phyloP scores from a whole-genome alignment of 768 basidiomycete genomes.

The Exsudoporus frostii region DNA sequence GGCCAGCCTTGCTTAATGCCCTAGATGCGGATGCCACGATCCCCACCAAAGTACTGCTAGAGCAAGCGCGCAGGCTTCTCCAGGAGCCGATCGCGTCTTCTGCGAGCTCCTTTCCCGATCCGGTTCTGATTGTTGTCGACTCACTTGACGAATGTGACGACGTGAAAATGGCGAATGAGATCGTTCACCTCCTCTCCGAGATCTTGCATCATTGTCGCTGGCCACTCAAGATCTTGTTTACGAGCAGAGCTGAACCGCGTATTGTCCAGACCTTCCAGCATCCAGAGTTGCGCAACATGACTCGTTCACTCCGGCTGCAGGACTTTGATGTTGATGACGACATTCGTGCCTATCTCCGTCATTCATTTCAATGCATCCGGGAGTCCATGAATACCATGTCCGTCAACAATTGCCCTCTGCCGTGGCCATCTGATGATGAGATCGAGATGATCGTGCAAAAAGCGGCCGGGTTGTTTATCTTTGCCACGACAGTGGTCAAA shows the following conservation, averaged over 20 bases:
- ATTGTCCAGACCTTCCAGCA: conserved; percentile 21
- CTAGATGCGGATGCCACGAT: conserved; percentile 21
- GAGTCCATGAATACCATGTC: not conserved
- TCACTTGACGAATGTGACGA: conserved; percentile 27
- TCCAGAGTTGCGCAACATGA: conserved; percentile 10
- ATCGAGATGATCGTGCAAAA: conserved; percentile 17
- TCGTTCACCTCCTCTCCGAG: conserved; percentile 21
- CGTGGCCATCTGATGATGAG: conserved; percentile 24
- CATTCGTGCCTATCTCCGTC: conserved; percentile 20
- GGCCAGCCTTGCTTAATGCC: conserved; percentile 12
- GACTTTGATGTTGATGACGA: conserved; percentile 25
- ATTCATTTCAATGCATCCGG: conserved; percentile 18
- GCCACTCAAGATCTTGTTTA: conserved; percentile 26
- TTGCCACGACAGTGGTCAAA: conserved; percentile 27
- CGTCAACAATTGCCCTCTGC: not conserved
- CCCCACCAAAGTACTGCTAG: conserved; percentile 21
- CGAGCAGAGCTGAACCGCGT: conserved; percentile 19
- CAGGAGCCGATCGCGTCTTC: conserved; percentile 17
- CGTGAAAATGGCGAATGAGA: conserved; percentile 19
- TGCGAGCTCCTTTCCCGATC: conserved; percentile 5
- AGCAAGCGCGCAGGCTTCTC: conserved; percentile 25
- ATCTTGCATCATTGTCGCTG: conserved; percentile 14
- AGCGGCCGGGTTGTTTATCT: conserved; percentile 28
- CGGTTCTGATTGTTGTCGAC: conserved; percentile 22
- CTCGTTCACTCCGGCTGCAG: conserved; percentile 9